Percentiles rank a stretch among this genome's conserved stretches.
Conservation (phyloP, 1,139 yeast genomes). For the Yamadazyma dushanensis region DNA sequence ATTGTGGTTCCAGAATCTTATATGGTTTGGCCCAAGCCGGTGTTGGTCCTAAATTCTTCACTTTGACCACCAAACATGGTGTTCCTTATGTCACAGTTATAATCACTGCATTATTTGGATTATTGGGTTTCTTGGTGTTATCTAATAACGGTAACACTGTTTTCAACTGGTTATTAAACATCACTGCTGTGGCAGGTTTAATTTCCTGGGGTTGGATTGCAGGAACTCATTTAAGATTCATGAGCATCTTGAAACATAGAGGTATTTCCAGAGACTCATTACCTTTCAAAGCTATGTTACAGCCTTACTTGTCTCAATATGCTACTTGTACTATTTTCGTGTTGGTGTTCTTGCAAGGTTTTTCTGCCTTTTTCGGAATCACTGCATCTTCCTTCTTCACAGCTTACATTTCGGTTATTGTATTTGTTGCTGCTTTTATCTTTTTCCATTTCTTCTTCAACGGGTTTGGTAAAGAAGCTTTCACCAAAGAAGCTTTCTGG, state of each 20-base stretch:
- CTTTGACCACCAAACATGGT: constrained; percentile 56
- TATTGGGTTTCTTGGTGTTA: constrained; percentile 68
- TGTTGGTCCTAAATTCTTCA: constrained; percentile 60
- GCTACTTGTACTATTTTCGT: constrained; percentile 51
- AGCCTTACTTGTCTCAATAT: constrained; percentile 67
- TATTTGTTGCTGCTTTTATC: constrained; percentile 54
- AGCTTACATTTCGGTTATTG: constrained; percentile 62
- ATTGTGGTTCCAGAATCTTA: constrained; percentile 73
- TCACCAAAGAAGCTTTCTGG: constrained; percentile 33
- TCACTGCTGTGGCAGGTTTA: constrained; percentile 75
- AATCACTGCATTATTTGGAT: constrained; percentile 60
- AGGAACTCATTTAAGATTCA: constrained; percentile 65
- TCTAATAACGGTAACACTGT: constrained; percentile 64
- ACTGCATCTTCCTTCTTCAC: constrained; percentile 59
- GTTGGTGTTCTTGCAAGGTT: constrained; percentile 71
- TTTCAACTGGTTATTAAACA: constrained; percentile 81
- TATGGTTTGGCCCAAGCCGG: constrained; percentile 64
- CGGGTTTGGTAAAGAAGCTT: constrained; percentile 35
- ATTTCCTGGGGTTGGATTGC: constrained; percentile 74
- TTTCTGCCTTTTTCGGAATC: constrained; percentile 56
- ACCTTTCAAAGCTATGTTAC: constrained; percentile 67
- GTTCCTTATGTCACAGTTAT: constrained; percentile 66
- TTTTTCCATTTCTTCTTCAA: constrained; percentile 52
- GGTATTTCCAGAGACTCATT: constrained; percentile 63
- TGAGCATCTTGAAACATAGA: constrained; percentile 57